Evolutionary conservation across 352 stramenopile species (phyloP).

Genomic region (Phytophthora europaea): DNA sequence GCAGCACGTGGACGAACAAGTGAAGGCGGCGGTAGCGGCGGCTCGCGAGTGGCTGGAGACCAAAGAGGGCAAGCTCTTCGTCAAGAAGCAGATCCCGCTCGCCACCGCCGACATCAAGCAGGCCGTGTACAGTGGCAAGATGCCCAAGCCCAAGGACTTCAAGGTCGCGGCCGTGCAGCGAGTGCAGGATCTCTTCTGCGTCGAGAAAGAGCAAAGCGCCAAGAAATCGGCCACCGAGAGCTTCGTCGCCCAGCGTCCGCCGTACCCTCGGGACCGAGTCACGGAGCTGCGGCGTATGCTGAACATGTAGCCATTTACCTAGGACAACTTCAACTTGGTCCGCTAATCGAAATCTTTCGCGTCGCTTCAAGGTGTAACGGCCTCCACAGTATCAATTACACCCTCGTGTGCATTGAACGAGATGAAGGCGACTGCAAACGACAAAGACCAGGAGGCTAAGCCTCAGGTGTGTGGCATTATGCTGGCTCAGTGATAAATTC

Average conservation of each 20-base stretch:
- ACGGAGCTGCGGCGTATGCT: conserved; percentile 30
- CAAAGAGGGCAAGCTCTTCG: conserved; percentile 69
- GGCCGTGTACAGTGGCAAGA: conserved; percentile 50
- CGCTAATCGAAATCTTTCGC: conserved; percentile 29
- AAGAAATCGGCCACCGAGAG: conserved; percentile 43
- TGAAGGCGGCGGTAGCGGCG: conserved; percentile 25
- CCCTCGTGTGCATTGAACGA: neutral
- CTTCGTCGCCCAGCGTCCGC: conserved; percentile 39
- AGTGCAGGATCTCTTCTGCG: conserved; percentile 52
- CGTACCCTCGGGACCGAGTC: conserved; percentile 42
- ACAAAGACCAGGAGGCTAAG: conserved; percentile 29
- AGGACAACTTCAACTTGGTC: conserved; percentile 34
- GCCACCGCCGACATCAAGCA: conserved; percentile 64
- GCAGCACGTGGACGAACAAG: conserved; percentile 39
- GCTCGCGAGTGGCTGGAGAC: conserved; percentile 61
- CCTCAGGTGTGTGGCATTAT: conserved; percentile 15
- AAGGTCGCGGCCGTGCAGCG: conserved; percentile 52
- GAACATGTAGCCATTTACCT: conserved; percentile 15
- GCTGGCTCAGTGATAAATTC: neutral
- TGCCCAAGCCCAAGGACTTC: conserved; percentile 70
- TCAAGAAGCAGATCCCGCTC: conserved; percentile 62
- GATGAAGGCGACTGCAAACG: conserved; percentile 46
- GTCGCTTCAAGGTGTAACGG: conserved; percentile 37
- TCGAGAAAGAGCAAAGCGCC: conserved; percentile 44
- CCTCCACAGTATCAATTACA: neutral